Evolutionary conservation across 441 rosid species (phyloP).

Genomic region (Euphorbia celastroides): DNA sequence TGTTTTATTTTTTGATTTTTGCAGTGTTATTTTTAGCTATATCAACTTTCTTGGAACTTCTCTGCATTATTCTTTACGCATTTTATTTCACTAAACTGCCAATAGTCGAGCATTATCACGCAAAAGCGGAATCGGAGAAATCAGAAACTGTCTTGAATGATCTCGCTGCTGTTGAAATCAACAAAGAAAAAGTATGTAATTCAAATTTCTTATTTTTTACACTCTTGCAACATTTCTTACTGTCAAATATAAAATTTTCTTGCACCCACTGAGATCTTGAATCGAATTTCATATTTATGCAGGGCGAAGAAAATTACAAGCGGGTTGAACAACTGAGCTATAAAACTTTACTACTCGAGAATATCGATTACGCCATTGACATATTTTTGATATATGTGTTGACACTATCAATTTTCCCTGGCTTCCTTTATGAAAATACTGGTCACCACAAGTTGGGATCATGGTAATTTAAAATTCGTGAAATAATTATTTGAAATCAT

Average conservation of each 20-base stretch:
- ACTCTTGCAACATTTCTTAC: too few relatives aligned
- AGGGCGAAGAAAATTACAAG: slow-evolving; percentile 42
- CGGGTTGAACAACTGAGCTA: slow-evolving; percentile 41
- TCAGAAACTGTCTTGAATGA: slow-evolving; percentile 58
- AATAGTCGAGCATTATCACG: slow-evolving; percentile 53
- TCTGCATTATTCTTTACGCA: slow-evolving; percentile 48
- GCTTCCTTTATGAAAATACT: slow-evolving; percentile 77
- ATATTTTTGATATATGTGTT: slow-evolving; percentile 57
- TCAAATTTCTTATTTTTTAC: too few relatives aligned
- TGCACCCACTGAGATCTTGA: neutral
- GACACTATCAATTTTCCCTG: slow-evolving; percentile 83
- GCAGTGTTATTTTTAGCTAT: slow-evolving; percentile 53
- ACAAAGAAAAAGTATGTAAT: slow-evolving; percentile 15
- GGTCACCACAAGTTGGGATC: slow-evolving; percentile 63
- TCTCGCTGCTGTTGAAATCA: slow-evolving; percentile 79
- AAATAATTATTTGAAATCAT: neutral
- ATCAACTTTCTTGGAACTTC: slow-evolving; percentile 39
- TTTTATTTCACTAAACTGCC: slow-evolving; percentile 47
- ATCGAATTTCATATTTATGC: slow-evolving; percentile 9
- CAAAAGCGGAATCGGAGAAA: slow-evolving; percentile 69
- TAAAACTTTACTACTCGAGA: slow-evolving; percentile 50
- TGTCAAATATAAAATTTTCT: too few relatives aligned
- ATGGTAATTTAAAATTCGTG: slow-evolving; percentile 37
- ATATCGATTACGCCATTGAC: slow-evolving; percentile 60
- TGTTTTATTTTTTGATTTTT: neutral